phyloP scores from a whole-genome alignment of 345 rosid species.

The Excoecaria cochinchinensis region DNA sequence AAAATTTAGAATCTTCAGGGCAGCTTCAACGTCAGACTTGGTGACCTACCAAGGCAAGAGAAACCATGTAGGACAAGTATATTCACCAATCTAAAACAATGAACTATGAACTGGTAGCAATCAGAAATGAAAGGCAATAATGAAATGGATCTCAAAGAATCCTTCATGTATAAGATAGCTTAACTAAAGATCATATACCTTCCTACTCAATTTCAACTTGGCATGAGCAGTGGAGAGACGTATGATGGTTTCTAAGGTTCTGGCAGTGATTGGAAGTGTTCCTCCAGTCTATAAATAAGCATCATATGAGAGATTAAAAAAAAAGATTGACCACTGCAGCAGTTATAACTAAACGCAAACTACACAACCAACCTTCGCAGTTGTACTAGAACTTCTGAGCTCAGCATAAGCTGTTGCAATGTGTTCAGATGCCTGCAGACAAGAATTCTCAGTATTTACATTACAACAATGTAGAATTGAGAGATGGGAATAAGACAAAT shows the following conservation, averaged over 20 bases:
- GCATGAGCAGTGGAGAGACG: slow-evolving; percentile 99
- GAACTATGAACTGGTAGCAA: background rate
- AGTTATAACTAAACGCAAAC: background rate
- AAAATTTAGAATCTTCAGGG: slow-evolving; percentile 81
- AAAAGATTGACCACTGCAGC: background rate
- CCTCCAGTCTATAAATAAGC: slow-evolving; percentile 78
- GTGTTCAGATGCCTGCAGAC: slow-evolving; percentile 78
- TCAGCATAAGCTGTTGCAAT: slow-evolving; percentile 96
- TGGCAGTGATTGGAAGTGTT: slow-evolving; percentile 95
- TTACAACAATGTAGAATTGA: background rate
- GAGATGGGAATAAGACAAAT: background rate
- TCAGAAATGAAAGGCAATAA: background rate
- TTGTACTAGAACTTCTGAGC: slow-evolving; percentile 76
- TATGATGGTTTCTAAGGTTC: slow-evolving; percentile 95
- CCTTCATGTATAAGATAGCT: slow-evolving; percentile 6
- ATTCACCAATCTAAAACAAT: background rate
- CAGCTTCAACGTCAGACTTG: slow-evolving; percentile 84
- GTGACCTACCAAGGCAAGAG: slow-evolving; percentile 52
- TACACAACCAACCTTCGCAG: slow-evolving; percentile 53
- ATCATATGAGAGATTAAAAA: slow-evolving; percentile 14
- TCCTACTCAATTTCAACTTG: slow-evolving; percentile 80
- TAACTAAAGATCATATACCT: slow-evolving; percentile 45
- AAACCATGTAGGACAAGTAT: background rate
- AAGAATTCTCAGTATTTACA: slow-evolving; percentile 15
- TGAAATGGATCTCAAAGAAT: background rate